phyloP scores from a whole-genome alignment of 2,329 filamentous ascomycete species.

The Leptographium radiaticola region DNA sequence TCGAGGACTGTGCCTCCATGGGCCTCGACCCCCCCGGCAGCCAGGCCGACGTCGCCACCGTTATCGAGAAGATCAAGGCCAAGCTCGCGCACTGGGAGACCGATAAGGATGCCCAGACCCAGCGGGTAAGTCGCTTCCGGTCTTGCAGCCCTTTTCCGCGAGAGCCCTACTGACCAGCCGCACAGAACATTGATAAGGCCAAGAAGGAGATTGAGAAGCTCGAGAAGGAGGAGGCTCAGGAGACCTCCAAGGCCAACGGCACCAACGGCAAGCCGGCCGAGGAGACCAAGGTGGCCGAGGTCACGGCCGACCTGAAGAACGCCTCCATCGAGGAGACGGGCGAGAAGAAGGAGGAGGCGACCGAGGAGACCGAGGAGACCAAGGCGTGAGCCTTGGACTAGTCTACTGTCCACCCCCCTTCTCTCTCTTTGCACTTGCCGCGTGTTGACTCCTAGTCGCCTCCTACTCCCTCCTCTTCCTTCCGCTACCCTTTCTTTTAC shows the following conservation, averaged over 20 bases:
- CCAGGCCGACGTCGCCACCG: conserved; percentile 64
- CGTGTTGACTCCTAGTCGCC: neutral
- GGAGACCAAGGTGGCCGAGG: conserved; percentile 37
- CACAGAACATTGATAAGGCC: conserved; percentile 88
- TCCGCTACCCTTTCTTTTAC: neutral
- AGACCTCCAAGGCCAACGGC: conserved; percentile 27
- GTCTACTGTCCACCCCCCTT: neutral
- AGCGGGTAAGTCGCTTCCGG: conserved; percentile 54
- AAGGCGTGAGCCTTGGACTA: neutral
- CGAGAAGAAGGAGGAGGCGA: conserved; percentile 32
- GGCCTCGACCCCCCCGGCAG: conserved; percentile 81
- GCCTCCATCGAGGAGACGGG: conserved; percentile 38
- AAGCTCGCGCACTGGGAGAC: conserved; percentile 88
- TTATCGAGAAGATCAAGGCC: conserved; percentile 79
- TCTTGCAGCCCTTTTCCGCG: neutral
- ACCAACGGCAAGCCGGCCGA: conserved; percentile 32
- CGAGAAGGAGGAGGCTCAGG: conserved; percentile 48
- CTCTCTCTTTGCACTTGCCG: neutral
- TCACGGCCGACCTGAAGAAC: conserved; percentile 37
- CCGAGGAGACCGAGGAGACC: conserved; percentile 23
- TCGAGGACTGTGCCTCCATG: conserved; percentile 78
- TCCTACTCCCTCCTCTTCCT: neutral
- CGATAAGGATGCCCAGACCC: conserved; percentile 79
- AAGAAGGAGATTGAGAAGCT: conserved; percentile 89
- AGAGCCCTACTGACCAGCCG: neutral